Evolutionary conservation across 208 protist species (phyloP).

Genomic region (Pavlovales sp.): DNA sequence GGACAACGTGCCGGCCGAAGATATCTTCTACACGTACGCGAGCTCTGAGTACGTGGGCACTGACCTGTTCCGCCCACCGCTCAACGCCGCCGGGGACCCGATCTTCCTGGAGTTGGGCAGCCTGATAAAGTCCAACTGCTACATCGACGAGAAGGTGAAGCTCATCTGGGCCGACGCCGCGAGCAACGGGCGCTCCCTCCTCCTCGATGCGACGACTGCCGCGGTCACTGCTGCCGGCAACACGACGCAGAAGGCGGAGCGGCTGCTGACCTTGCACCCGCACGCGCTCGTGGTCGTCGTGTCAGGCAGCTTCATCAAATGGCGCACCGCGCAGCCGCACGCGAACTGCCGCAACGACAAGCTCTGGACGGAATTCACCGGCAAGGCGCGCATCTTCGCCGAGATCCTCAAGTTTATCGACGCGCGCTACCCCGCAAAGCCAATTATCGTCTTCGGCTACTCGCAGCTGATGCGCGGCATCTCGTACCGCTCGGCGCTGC

Average conservation of each 20-base stretch:
- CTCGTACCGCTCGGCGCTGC: slow-evolving; percentile 16
- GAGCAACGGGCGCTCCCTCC: not conserved
- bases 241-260: not conserved
- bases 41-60: not conserved
- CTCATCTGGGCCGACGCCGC: not conserved
- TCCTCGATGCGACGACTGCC: not conserved
- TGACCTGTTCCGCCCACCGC: not conserved
- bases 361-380: not conserved
- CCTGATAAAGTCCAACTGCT: not conserved
- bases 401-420: not conserved
- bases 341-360: not conserved
- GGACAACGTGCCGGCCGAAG: not conserved
- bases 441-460: slow-evolving; percentile 23
- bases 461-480: slow-evolving; percentile 19
- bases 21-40: not conserved
- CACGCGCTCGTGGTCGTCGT: slow-evolving; percentile 17
- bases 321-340: not conserved
- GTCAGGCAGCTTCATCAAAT: not conserved
- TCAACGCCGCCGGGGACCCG: not conserved
- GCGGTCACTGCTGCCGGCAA: not conserved
- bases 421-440: not conserved
- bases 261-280: not conserved
- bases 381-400: not conserved
- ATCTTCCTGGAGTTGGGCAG: not conserved
- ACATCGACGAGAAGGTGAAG: not conserved